A percentile compares a stretch with the other conserved stretches of the same genome.
These are phyloP conservation scores for Neophaeococcomyces mojaviensis DNA, from an alignment of 2,329 filamentous ascomycete species.

Conservation along the genomic window DNA sequence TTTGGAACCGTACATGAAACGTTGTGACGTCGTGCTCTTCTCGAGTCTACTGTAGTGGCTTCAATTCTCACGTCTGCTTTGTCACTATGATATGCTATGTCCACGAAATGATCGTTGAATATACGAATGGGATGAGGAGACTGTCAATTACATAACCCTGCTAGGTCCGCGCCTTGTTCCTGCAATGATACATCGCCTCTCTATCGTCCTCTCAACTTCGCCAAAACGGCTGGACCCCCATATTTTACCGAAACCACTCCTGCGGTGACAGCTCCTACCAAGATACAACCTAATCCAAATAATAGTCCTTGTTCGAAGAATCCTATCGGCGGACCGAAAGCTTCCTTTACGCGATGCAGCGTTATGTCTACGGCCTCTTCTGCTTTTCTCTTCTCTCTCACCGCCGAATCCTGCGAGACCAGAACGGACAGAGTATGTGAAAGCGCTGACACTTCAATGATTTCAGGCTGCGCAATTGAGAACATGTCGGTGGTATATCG, in stretches of 20 bases:
- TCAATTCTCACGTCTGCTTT: no score
- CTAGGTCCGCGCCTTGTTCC: not conserved
- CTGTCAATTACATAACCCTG: not conserved
- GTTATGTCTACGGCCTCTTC: conserved; percentile 21
- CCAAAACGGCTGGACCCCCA: conserved; percentile 46
- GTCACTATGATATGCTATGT: no score
- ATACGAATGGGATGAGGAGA: no score
- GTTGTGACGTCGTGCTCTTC: no score
- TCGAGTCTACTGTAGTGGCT: no score
- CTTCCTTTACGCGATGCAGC: conserved; percentile 31
- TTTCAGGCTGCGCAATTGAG: conserved; percentile 39
- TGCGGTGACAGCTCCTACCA: conserved; percentile 32
- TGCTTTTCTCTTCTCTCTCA: conserved; percentile 11
- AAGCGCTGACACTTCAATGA: conserved; percentile 23
- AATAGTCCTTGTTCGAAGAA: conserved; percentile 44
- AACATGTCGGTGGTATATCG: conserved; percentile 42
- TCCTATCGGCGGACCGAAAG: conserved; percentile 31
- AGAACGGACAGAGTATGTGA: conserved; percentile 12
- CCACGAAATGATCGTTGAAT: no score
- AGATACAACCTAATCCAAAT: conserved; percentile 30
- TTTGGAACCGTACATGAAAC: no score
- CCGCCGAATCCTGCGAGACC: not conserved
- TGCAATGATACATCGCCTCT: not conserved
- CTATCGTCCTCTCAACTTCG: conserved; percentile 10
- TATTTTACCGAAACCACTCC: conserved; percentile 38